Evolutionary conservation across 805 yeast species (phyloP).

Genomic region (Candida chilensis): DNA sequence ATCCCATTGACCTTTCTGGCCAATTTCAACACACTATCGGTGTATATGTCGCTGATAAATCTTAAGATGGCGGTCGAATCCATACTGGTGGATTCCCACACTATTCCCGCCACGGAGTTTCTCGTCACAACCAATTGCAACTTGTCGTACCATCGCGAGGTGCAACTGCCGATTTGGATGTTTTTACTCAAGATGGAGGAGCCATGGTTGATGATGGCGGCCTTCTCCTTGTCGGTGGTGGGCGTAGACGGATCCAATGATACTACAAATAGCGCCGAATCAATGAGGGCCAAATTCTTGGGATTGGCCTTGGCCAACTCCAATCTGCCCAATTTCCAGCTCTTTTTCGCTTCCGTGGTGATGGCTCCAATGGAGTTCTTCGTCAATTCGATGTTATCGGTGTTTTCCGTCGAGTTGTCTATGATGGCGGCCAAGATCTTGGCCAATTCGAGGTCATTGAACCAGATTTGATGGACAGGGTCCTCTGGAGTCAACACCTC

Average conservation of each 20-base stretch:
- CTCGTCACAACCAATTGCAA: conserved; percentile 43
- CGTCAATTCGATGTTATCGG: conserved; percentile 26
- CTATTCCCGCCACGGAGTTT: conserved; percentile 50
- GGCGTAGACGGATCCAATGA: conserved; percentile 42
- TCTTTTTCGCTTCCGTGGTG: conserved; percentile 40
- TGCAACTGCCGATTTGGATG: conserved; percentile 47
- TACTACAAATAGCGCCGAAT: conserved; percentile 41
- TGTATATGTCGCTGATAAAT: conserved; percentile 47
- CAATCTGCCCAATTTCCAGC: conserved; percentile 38
- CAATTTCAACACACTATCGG: conserved; percentile 46
- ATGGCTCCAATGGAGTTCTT: conserved; percentile 43
- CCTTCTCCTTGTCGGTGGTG: conserved; percentile 34
- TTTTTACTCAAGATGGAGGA: conserved; percentile 36
- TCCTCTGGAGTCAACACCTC: conserved; percentile 33
- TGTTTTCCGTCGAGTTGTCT: conserved; percentile 17
- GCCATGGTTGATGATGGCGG: conserved; percentile 43
- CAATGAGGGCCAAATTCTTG: conserved; percentile 25
- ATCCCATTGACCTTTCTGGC: conserved; percentile 51
- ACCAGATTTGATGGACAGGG: conserved; percentile 35
- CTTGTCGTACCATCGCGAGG: conserved; percentile 53
- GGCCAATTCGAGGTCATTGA: conserved; percentile 41
- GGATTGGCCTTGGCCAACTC: conserved; percentile 29
- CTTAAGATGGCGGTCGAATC: conserved; percentile 51
- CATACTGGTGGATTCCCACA: conserved; percentile 50
- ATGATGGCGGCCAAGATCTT: conserved; percentile 32